Base-by-base conservation (phyloP, 2,329 filamentous ascomycete species). In the Colletotrichum lupini region DNA sequence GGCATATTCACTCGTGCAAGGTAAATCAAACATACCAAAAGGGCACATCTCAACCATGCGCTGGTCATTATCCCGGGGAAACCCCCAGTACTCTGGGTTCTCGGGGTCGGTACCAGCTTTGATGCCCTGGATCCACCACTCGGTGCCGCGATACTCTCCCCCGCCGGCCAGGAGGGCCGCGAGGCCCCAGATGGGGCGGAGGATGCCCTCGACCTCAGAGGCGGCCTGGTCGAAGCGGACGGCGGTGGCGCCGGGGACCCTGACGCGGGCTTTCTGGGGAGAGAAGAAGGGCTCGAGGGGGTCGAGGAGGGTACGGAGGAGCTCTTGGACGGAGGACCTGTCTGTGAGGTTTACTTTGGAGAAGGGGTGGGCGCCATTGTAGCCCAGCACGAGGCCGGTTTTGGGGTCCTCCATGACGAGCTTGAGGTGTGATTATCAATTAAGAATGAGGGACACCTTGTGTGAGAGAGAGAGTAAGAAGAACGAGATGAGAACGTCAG, bases 41-140 rank as follows among this genome's bases (percentile, higher is more conserved):
- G 93, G 93, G 79, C 93, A 95, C 87, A 95, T 94, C 80, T 96
- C 94, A 2, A 95, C 94, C 94, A 95, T 95, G 30, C 93, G 86
- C 84, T 95, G 93, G 78, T 95, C 94, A 70, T 92, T 91, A 78
- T 95, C 93, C 76, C 91, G 87, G 75, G 94, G 92, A 68, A 90
- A 91, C 0, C 93, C 93, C 93, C 93, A 96, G 78, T 92, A 95
- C 81, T 95, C 93, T 0, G 89, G 86, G 71, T 85, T 89, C 57
- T 90, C 86, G 0, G 93, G 93, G 77, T 95, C 90, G 0, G 92
- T 95, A 0, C 93, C 94, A 37, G 90, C 87, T 75, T 90, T 89
- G 69, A 95, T 85, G 4, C 93, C 93, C 74, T 93, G 87, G 46
- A 94, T 88, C 89, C 92, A 94, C 81, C 89, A 89, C 67, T 90